Evolutionary conservation across 257 asterid species (phyloP).

Genomic region (Nicotiana sylvestris): DNA sequence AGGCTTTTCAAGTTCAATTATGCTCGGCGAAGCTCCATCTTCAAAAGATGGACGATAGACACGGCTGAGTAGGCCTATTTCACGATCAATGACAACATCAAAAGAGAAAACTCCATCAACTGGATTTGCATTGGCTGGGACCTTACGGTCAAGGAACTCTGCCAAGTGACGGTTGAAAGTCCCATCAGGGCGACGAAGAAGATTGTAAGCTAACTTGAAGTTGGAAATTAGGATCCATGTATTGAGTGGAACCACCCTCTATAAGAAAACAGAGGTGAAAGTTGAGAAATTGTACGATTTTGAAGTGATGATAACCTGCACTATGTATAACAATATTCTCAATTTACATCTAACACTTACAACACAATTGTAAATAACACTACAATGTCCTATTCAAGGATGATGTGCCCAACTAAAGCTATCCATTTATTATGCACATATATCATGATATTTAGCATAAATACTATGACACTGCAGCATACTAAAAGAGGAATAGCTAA

Average conservation of each 20-base stretch:
- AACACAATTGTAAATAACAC: neutral
- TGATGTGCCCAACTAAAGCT: neutral
- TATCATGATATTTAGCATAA: neutral
- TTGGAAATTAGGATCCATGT: conserved; percentile 81
- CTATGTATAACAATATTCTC: neutral
- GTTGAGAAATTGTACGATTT: conserved; percentile 5
- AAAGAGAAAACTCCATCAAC: conserved; percentile 71
- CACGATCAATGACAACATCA: conserved; percentile 59
- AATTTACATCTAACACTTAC: neutral
- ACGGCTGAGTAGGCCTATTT: conserved; percentile 60
- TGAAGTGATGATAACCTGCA: conserved; percentile 1
- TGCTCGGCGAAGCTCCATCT: conserved; percentile 28
- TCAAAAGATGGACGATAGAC: conserved; percentile 46
- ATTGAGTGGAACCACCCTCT: conserved; percentile 82
- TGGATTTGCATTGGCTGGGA: conserved; percentile 63
- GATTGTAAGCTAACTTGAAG: conserved; percentile 76
- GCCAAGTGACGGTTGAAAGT: conserved; percentile 74
- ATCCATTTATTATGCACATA: neutral
- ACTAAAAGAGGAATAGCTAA: conserved; percentile 8
- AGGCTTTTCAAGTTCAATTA: conserved; percentile 53
- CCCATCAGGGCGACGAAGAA: conserved; percentile 86
- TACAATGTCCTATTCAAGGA: neutral
- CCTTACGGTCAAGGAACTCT: conserved; percentile 80
- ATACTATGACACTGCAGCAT: neutral
- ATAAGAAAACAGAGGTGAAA: conserved; percentile 18